Conservation (phyloP, 2,329 filamentous ascomycete genomes). For the Colletotrichum euphorbiae region DNA sequence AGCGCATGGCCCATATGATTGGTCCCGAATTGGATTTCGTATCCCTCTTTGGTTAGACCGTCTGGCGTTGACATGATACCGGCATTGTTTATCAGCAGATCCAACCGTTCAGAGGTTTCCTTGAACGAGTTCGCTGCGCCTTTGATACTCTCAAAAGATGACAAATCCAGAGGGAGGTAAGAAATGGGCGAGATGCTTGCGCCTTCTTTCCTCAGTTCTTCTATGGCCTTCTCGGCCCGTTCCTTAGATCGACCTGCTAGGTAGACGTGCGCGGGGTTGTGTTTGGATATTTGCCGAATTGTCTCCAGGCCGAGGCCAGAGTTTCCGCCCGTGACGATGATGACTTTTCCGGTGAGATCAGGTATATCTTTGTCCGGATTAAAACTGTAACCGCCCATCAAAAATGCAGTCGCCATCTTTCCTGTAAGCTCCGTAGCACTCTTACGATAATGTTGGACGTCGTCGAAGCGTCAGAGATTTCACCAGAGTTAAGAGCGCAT, state of each 20-base stretch:
- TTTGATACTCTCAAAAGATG: conserved; percentile 38
- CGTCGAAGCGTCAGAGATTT: not conserved
- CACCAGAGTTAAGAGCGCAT: no score
- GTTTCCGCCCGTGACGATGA: conserved; percentile 54
- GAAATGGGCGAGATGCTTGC: conserved; percentile 13
- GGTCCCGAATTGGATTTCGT: conserved; percentile 48
- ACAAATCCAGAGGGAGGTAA: conserved; percentile 32
- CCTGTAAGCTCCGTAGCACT: not conserved
- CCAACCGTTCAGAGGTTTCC: conserved; percentile 42
- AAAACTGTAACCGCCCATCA: conserved; percentile 33
- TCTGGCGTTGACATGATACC: conserved; percentile 45
- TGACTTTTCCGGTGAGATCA: conserved; percentile 49
- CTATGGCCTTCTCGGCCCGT: conserved; percentile 33
- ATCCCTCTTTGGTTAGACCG: conserved; percentile 45
- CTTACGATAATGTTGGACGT: not conserved
- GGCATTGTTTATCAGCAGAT: conserved; percentile 48
- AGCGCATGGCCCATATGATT: conserved; percentile 48
- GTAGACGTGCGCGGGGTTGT: conserved; percentile 43
- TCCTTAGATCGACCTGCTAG: conserved; percentile 38
- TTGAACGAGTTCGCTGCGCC: conserved; percentile 35
- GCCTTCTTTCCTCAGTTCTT: conserved; percentile 13
- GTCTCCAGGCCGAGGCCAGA: conserved; percentile 55
- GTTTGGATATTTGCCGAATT: conserved; percentile 52
- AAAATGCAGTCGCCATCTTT: conserved; percentile 26
- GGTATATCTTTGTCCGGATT: conserved; percentile 46